These are phyloP conservation scores for Monosporascus cannonballus DNA, from an alignment of 2,329 filamentous ascomycete species.

Conservation along the genomic window DNA sequence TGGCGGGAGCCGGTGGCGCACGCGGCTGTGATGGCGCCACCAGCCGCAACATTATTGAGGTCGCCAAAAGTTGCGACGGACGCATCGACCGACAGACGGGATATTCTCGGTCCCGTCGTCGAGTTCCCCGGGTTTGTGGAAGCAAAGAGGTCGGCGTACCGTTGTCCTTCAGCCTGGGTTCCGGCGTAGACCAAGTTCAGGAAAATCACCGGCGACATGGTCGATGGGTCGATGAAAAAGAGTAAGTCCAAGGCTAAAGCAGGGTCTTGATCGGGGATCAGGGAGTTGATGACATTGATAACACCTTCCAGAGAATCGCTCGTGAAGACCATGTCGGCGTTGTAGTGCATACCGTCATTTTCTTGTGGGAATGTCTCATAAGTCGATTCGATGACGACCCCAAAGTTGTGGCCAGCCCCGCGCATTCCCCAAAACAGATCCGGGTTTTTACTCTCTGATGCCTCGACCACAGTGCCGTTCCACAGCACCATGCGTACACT, in stretches of 20 bases:
- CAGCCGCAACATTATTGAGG: constrained; percentile 2
- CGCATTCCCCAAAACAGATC: constrained; percentile 52
- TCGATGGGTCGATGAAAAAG: background rate
- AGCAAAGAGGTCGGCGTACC: constrained; percentile 5
- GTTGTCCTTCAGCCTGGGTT: constrained; percentile 1
- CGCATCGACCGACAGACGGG: constrained; percentile 1
- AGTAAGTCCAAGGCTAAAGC: constrained; percentile 6
- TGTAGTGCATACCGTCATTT: constrained; percentile 27
- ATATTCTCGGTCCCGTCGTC: background rate
- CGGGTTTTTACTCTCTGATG: constrained; percentile 23
- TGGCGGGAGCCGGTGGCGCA: constrained; percentile 1
- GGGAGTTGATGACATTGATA: constrained; percentile 1
- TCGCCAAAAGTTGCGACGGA: constrained; percentile 3
- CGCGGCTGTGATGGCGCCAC: constrained; percentile 3
- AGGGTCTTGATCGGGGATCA: constrained; percentile 6
- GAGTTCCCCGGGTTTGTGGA: background rate
- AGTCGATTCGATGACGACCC: constrained; percentile 44
- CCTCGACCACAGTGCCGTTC: constrained; percentile 26
- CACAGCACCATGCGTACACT: constrained; percentile 34
- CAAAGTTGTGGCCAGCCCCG: constrained; percentile 55
- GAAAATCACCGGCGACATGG: background rate
- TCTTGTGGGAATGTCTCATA: constrained; percentile 39
- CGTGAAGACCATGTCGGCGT: constrained; percentile 35
- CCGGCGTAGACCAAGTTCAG: constrained; percentile 7
- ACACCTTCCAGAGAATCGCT: constrained; percentile 23